Evolutionary conservation across 1,139 yeast species (phyloP).

Genomic region (Saccharomycopsis phalli): DNA sequence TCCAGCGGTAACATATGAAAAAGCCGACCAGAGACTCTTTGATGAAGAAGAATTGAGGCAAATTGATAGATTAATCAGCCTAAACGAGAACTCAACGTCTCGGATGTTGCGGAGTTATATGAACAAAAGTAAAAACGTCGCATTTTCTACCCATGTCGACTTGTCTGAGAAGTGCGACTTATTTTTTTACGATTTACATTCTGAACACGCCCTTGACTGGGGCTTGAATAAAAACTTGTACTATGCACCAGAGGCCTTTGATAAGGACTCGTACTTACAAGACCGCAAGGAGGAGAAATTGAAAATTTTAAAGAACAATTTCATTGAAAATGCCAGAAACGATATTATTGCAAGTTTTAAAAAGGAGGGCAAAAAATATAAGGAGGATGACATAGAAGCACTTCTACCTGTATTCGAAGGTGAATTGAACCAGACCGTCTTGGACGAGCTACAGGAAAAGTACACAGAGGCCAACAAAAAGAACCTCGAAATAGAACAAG

Average conservation of each 20-base stretch:
- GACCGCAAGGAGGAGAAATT: conserved; percentile 4
- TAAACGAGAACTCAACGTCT: background rate
- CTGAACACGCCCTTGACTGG: conserved; percentile 1
- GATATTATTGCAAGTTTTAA: conserved; percentile 1
- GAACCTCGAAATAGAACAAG: conserved; percentile 9
- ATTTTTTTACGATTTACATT: conserved; percentile 8
- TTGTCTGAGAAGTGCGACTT: conserved; percentile 14
- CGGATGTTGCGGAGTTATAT: background rate
- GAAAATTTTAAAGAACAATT: conserved; percentile 2
- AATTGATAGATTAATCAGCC: background rate
- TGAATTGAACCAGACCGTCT: conserved; percentile 1
- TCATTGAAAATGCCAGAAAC: conserved; percentile 3
- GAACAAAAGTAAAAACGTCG: background rate
- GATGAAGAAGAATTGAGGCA: background rate
- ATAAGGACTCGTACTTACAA: conserved; percentile 4
- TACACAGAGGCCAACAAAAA: background rate
- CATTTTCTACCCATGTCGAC: conserved; percentile 1
- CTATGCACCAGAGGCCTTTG: conserved; percentile 14
- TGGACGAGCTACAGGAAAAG: conserved; percentile 6
- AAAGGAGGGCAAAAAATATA: conserved; percentile 2
- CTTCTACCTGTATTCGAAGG: conserved; percentile 6
- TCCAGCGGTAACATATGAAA: background rate
- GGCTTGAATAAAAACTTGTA: conserved; percentile 1
- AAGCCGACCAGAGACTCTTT: background rate
- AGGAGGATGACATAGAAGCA: conserved; percentile 5